A percentile compares a stretch with the other conserved stretches of the same genome.
These are phyloP conservation scores for Botryotinia convoluta DNA, from an alignment of 2,329 filamentous ascomycete species.

Conservation along the genomic window DNA sequence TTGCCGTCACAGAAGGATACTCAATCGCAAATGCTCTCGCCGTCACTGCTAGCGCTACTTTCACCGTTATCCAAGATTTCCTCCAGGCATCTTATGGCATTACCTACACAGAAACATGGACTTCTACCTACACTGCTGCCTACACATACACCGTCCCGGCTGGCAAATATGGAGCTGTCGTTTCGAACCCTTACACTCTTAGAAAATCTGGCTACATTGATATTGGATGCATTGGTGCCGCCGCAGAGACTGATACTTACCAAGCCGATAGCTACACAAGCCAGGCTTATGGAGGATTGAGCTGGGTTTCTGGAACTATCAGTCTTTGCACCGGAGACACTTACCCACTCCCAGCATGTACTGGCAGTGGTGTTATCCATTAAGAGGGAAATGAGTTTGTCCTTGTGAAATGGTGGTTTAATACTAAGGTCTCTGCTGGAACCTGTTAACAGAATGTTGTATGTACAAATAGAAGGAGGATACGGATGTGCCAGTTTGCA, in stretches of 20 bases:
- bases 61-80: neutral
- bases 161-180: neutral
- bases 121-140: neutral
- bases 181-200: constrained; percentile 2
- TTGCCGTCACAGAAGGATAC: constrained; percentile 5
- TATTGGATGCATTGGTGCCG: neutral
- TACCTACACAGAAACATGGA: neutral
- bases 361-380: neutral
- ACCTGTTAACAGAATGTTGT: neutral
- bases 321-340: neutral
- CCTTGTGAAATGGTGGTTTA: neutral
- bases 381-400: neutral
- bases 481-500: neutral
- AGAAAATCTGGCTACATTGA: neutral
- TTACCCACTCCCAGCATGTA: neutral
- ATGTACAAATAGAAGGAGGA: neutral
- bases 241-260: neutral
- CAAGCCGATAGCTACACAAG: neutral
- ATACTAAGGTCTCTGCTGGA: neutral
- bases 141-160: constrained; percentile 9
- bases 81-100: neutral
- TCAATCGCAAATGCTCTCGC: neutral
- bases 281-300: neutral
- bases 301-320: constrained; percentile 10
- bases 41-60: neutral